phyloP scores from a whole-genome alignment of 805 yeast species.

The Kazachstania kunashirensis region DNA sequence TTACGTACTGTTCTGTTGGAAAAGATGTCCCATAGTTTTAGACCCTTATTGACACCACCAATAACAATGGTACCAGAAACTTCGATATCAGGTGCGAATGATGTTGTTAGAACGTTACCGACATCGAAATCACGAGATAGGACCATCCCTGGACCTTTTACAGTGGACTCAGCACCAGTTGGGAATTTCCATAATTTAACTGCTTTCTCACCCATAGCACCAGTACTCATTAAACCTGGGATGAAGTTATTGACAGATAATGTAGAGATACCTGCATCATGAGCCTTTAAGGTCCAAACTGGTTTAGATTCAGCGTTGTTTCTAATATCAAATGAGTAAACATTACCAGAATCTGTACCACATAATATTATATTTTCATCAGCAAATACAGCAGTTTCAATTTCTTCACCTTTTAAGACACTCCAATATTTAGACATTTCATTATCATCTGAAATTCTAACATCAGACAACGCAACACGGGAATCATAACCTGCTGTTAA shows the following conservation, averaged over 20 bases:
- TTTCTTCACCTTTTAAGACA: conserved; percentile 63
- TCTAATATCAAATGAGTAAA: conserved; percentile 83
- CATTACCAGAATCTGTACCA: conserved; percentile 85
- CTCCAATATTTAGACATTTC: conserved; percentile 56
- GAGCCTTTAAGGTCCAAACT: conserved; percentile 93
- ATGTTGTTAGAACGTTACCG: conserved; percentile 77
- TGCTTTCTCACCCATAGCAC: conserved; percentile 83
- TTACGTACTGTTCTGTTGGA: conserved; percentile 70
- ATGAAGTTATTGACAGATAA: conserved; percentile 58
- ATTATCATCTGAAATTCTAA: conserved; percentile 56
- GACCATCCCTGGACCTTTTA: conserved; percentile 68
- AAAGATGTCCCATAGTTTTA: conserved; percentile 90
- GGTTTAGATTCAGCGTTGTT: conserved; percentile 47
- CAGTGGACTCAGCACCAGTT: conserved; percentile 25
- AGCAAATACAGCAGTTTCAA: conserved; percentile 73
- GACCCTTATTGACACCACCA: conserved; percentile 78
- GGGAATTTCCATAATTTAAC: conserved; percentile 84
- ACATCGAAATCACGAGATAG: conserved; percentile 86
- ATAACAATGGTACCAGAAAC: conserved; percentile 74
- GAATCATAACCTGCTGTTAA: conserved; percentile 92
- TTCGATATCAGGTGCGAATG: conserved; percentile 82
- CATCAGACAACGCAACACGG: conserved; percentile 73
- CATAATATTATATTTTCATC: conserved; percentile 55
- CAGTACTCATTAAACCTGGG: conserved; percentile 69
- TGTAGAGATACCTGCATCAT: conserved; percentile 85